Percentiles rank a stretch among this genome's conserved stretches.
These are phyloP conservation scores for Salix dunnii DNA, from an alignment of 345 rosid species.

Conservation along the genomic window DNA sequence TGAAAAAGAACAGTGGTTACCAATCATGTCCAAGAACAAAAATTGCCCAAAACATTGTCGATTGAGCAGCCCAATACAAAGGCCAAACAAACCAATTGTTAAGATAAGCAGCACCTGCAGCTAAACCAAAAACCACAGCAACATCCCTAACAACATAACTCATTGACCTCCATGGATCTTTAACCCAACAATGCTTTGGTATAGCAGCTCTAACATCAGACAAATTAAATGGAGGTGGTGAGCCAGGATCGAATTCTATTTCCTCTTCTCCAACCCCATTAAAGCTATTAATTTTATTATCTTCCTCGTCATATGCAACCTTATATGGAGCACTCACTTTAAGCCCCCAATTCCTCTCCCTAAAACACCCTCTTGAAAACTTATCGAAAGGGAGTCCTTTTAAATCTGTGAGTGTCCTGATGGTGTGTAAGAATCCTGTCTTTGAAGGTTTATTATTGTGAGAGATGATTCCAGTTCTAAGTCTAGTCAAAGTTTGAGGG, in stretches of 20 bases:
- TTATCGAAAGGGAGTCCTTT: background rate
- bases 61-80: constrained; percentile 83
- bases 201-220: constrained; percentile 75
- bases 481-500: constrained; percentile 41
- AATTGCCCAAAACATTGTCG: constrained; percentile 93
- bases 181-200: constrained; percentile 92
- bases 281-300: background rate
- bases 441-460: constrained; percentile 9
- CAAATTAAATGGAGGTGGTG: constrained; percentile 71
- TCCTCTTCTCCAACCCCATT: constrained; percentile 2
- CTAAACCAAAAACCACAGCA: constrained; percentile 59
- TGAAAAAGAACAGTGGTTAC: constrained; percentile 20
- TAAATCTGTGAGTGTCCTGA: background rate
- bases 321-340: constrained; percentile 17
- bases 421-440: constrained; percentile 18
- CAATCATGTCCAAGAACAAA: constrained; percentile 96
- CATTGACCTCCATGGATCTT: constrained; percentile 77
- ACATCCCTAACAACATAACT: constrained; percentile 77
- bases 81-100: constrained; percentile 84
- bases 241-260: constrained; percentile 48
- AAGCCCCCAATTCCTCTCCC: constrained; percentile 15
- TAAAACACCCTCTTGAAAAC: constrained; percentile 7
- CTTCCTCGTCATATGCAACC: constrained; percentile 9
- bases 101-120: constrained; percentile 68
- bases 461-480: constrained; percentile 33